Evolutionary conservation across 192 early-diverging fungal species (phyloP).

Genomic region (Backusella sp.): DNA sequence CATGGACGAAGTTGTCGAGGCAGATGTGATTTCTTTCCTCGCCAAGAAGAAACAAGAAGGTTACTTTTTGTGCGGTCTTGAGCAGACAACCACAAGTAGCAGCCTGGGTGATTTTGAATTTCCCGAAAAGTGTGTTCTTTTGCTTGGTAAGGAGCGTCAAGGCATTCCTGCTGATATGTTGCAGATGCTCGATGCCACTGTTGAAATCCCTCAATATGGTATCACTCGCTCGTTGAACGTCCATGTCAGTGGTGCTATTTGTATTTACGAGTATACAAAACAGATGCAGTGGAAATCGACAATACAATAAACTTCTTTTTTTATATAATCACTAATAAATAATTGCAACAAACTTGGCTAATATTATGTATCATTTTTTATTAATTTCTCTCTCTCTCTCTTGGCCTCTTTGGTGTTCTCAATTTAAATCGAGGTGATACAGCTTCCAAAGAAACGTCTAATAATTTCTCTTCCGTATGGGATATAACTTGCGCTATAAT

Average conservation of each 20-base stretch:
- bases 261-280: constrained; percentile 57
- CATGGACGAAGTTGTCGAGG: constrained; percentile 45
- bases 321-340: background rate
- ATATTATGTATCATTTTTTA: background rate
- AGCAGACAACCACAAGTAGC: constrained; percentile 58
- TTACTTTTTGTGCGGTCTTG: constrained; percentile 54
- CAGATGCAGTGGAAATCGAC: constrained; percentile 28
- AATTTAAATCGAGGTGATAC: constrained; percentile 30
- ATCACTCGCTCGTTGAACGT: constrained; percentile 57
- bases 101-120: constrained; percentile 50
- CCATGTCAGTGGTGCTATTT: constrained; percentile 57
- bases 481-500: constrained; percentile 81
- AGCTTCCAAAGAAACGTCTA: constrained; percentile 37
- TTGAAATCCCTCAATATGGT: constrained; percentile 65
- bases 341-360: background rate
- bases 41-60: constrained; percentile 47
- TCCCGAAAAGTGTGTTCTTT: constrained; percentile 49
- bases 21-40: constrained; percentile 41
- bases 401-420: background rate
- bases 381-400: background rate
- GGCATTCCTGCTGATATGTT: constrained; percentile 57
- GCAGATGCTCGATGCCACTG: constrained; percentile 47
- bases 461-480: constrained; percentile 75
- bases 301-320: background rate
- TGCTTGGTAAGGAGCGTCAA: constrained; percentile 53